These are phyloP conservation scores for Xerocomus minutiporus DNA, from an alignment of 1,284 basidiomycete species.

Conservation along the genomic window DNA sequence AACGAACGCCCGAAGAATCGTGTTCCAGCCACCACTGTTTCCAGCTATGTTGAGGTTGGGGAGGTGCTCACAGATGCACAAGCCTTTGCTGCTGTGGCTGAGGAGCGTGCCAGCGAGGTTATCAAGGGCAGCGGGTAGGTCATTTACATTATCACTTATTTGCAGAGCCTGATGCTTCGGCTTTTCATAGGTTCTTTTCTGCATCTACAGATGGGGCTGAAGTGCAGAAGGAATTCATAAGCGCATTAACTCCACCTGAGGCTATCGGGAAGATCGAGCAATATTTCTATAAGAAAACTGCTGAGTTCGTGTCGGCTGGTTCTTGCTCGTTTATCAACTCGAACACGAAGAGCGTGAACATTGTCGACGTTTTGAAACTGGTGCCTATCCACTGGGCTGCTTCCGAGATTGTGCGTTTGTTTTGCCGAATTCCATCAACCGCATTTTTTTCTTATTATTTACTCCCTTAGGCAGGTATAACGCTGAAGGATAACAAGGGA, in stretches of 20 bases:
- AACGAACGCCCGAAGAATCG: constrained; percentile 41
- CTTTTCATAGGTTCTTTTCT: constrained; percentile 48
- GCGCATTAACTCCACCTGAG: constrained; percentile 45
- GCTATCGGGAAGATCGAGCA: constrained; percentile 45
- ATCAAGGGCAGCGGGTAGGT: constrained; percentile 55
- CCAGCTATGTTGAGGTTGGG: constrained; percentile 48
- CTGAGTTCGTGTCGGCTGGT: constrained; percentile 47
- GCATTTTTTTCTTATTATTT: constrained; percentile 2
- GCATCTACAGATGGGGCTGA: constrained; percentile 43
- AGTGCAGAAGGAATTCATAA: constrained; percentile 47
- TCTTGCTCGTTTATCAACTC: constrained; percentile 54
- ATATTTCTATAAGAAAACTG: constrained; percentile 62
- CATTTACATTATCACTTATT: constrained; percentile 9
- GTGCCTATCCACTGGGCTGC: constrained; percentile 68
- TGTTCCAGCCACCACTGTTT: constrained; percentile 32
- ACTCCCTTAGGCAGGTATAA: constrained; percentile 57
- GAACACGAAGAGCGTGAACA: constrained; percentile 53
- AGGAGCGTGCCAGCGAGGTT: constrained; percentile 45
- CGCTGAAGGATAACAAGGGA: constrained; percentile 54
- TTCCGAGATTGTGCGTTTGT: constrained; percentile 54
- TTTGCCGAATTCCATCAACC: background rate
- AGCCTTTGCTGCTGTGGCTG: constrained; percentile 48
- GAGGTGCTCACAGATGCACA: constrained; percentile 47
- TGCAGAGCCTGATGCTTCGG: background rate
- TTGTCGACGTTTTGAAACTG: constrained; percentile 67